A percentile compares a stretch with the other conserved stretches of the same genome.
Conservation (phyloP, 495 filamentous ascomycete species). For the Neurospora africana region DNA sequence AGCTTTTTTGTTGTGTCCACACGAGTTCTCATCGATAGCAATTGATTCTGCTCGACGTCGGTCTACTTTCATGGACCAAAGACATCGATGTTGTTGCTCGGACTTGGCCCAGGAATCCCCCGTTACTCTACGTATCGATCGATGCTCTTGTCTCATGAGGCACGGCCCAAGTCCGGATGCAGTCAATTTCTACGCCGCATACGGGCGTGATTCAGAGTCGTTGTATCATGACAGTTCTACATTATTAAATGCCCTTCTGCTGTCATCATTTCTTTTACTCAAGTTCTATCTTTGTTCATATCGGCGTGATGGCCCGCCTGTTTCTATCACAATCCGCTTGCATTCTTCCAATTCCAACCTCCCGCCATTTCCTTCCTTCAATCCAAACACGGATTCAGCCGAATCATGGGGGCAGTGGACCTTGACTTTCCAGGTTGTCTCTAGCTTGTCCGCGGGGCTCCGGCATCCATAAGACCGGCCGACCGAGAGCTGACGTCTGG, state of each 20-base stretch:
- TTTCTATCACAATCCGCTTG: not conserved
- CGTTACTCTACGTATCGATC: not conserved
- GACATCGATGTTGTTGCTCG: not conserved
- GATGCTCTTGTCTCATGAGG: not conserved
- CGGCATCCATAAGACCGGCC: not conserved
- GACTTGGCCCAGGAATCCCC: not conserved
- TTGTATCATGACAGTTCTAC: not conserved
- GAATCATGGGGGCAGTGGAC: not conserved
- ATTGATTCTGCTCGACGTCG: not conserved
- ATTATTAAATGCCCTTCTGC: not conserved
- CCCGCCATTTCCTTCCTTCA: not conserved
- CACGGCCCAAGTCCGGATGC: not conserved
- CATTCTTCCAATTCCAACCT: not conserved
- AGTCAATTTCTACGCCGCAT: not conserved
- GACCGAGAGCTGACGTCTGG: not conserved
- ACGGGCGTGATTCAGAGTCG: not conserved
- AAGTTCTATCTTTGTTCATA: not conserved
- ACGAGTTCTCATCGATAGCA: not conserved
- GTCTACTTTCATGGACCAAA: not conserved
- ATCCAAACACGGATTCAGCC: not conserved
- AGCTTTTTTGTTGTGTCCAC: constrained; percentile 3
- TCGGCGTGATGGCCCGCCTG: not conserved
- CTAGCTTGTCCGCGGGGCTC: not conserved
- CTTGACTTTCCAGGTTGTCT: not conserved
- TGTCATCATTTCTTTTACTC: not conserved